phyloP scores from a whole-genome alignment of 495 filamentous ascomycete species.

The Penicillium cosmopolitanum region DNA sequence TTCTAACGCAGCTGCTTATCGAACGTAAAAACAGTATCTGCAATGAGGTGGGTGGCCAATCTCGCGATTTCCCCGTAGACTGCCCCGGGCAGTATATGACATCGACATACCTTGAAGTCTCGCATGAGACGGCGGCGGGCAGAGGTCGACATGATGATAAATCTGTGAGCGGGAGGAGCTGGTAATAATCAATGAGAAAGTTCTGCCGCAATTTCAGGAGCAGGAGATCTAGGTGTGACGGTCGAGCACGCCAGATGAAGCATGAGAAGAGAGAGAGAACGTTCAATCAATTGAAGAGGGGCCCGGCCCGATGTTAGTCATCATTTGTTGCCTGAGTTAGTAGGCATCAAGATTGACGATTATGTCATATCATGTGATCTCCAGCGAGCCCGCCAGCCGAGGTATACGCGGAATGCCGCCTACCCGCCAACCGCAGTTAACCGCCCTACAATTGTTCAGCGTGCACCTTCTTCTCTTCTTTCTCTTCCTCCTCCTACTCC shows the following conservation, averaged over 20 bases:
- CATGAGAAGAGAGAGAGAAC: conserved; percentile 16
- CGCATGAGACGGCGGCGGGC: conserved; percentile 95
- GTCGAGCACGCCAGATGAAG: conserved; percentile 7
- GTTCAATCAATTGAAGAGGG: conserved; percentile 15
- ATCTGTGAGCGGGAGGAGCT: conserved; percentile 13
- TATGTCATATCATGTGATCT: conserved; percentile 31
- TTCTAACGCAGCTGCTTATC: background rate
- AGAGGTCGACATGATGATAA: conserved; percentile 78
- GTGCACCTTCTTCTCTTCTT: background rate
- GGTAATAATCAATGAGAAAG: conserved; percentile 3
- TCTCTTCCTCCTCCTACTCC: background rate
- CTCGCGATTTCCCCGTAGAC: conserved; percentile 9
- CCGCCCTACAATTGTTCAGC: background rate
- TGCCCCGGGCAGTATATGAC: conserved; percentile 10
- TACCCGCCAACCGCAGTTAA: conserved; percentile 8
- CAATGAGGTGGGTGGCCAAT: background rate
- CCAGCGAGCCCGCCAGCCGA: conserved; percentile 32
- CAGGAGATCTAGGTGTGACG: conserved; percentile 6
- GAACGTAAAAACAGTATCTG: background rate
- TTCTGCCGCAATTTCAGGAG: conserved; percentile 1
- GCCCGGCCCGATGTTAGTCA: conserved; percentile 1
- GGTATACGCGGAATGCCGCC: conserved; percentile 17
- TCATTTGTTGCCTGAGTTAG: background rate
- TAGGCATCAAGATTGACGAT: background rate
- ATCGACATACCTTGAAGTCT: conserved; percentile 84